Percentiles rank a stretch among this genome's conserved stretches.
Conservation (phyloP, 1,139 yeast species). For the Casaregolazyma suthepensis region DNA sequence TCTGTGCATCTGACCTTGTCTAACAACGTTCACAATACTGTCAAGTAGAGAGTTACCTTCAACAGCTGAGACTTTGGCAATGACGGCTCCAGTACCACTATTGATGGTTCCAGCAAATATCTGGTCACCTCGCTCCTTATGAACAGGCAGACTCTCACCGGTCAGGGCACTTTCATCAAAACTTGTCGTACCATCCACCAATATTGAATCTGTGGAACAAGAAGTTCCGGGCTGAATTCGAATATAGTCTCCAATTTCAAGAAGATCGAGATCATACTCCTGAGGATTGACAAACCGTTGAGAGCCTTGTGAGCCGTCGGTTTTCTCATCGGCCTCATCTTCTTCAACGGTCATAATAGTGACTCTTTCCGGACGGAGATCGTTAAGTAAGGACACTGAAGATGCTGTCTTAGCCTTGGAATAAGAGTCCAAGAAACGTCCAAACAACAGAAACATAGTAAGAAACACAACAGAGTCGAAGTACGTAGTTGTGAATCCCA, state of each 20-base stretch:
- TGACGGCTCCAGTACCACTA: constrained; percentile 47
- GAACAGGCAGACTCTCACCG: constrained; percentile 68
- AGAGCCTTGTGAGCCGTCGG: not conserved
- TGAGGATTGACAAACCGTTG: not conserved
- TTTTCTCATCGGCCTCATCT: constrained; percentile 29
- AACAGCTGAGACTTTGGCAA: constrained; percentile 53
- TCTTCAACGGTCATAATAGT: constrained; percentile 34
- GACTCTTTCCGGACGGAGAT: constrained; percentile 48
- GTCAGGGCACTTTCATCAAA: constrained; percentile 77
- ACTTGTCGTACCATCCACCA: constrained; percentile 50
- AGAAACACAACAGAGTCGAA: constrained; percentile 76
- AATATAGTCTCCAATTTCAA: constrained; percentile 61
- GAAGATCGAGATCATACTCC: constrained; percentile 39
- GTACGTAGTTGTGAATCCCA: constrained; percentile 56
- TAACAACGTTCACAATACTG: constrained; percentile 61
- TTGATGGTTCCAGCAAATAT: constrained; percentile 70
- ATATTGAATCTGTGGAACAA: constrained; percentile 65
- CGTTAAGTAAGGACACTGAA: constrained; percentile 51
- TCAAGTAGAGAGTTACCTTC: constrained; percentile 64
- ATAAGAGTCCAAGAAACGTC: constrained; percentile 59
- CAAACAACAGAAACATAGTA: constrained; percentile 63
- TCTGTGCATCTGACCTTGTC: constrained; percentile 66
- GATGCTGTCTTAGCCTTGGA: constrained; percentile 64
- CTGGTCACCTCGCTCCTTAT: constrained; percentile 56
- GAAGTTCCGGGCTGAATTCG: constrained; percentile 60